Conservation (phyloP, 306 rosid genomes). For the Pterocarpus macrocarpus region DNA sequence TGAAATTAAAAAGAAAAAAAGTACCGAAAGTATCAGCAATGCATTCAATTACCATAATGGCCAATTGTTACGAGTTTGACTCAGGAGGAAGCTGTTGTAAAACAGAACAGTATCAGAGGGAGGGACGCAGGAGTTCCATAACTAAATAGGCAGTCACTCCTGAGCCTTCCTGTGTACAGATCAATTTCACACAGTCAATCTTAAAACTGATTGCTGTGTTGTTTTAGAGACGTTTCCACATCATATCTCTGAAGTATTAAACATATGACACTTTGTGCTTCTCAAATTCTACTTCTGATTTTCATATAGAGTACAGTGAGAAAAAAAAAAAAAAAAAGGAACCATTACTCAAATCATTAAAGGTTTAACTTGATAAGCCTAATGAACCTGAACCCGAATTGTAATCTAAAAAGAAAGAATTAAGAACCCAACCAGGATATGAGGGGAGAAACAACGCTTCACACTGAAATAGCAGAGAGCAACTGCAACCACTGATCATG, state of each 20-base stretch:
- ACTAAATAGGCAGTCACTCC: slow-evolving; percentile 26
- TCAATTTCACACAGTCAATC: slow-evolving; percentile 24
- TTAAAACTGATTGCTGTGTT: slow-evolving; percentile 27
- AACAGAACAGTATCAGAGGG: slow-evolving; percentile 37
- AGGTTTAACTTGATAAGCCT: not conserved
- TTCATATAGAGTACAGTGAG: not conserved
- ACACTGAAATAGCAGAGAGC: slow-evolving; percentile 32
- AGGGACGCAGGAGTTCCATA: slow-evolving; percentile 32
- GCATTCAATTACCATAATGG: slow-evolving; percentile 37
- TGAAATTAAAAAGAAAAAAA: not conserved
- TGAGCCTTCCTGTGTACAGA: slow-evolving; percentile 23
- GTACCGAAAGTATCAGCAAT: slow-evolving; percentile 7
- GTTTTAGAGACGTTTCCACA: not conserved
- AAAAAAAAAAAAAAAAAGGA: not conserved
- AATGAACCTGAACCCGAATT: not conserved
- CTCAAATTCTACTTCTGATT: slow-evolving; percentile 9
- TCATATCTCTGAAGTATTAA: slow-evolving; percentile 20
- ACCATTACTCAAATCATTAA: not conserved
- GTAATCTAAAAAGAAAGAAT: slow-evolving; percentile 11
- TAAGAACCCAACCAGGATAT: slow-evolving; percentile 20
- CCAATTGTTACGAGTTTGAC: slow-evolving; percentile 33
- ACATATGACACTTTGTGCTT: slow-evolving; percentile 9
- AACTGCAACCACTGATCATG: slow-evolving; percentile 36
- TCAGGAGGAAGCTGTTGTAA: slow-evolving; percentile 40
- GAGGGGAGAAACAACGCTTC: slow-evolving; percentile 28